A percentile compares a stretch with the other conserved stretches of the same genome.
phyloP scores from a whole-genome alignment of 1,284 basidiomycete species.

The Cronartium quercuum region DNA sequence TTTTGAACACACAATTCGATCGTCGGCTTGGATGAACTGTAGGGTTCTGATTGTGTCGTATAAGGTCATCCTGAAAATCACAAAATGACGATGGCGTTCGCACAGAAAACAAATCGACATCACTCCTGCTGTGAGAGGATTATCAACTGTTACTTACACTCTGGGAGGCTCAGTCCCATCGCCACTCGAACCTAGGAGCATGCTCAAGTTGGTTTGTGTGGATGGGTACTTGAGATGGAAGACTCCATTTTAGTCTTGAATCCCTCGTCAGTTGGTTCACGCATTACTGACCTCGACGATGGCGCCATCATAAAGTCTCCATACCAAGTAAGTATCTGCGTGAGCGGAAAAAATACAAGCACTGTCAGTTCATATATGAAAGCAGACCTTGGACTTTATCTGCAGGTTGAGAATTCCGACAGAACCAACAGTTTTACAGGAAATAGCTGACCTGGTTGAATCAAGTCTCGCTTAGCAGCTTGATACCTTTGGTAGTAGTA shows the following conservation, averaged over 20 bases:
- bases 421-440: not conserved
- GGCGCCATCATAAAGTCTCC: slow-evolving; percentile 48
- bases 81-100: not conserved
- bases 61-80: slow-evolving; percentile 47
- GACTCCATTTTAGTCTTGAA: slow-evolving; percentile 42
- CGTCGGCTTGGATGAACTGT: slow-evolving; percentile 49
- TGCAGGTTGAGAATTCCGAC: not conserved
- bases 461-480: slow-evolving; percentile 22
- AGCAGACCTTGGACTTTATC: not conserved
- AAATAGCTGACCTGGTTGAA: slow-evolving; percentile 19
- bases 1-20: slow-evolving; percentile 45
- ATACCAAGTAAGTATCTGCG: slow-evolving; percentile 46
- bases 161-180: slow-evolving; percentile 35
- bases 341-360: not conserved
- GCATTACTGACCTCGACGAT: slow-evolving; percentile 46
- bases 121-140: not conserved
- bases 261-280: slow-evolving; percentile 41
- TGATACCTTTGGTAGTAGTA: slow-evolving; percentile 36
- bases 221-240: slow-evolving; percentile 39
- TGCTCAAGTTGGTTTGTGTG: slow-evolving; percentile 29
- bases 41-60: slow-evolving; percentile 51
- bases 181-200: slow-evolving; percentile 25
- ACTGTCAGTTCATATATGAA: not conserved
- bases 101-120: not conserved
- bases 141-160: not conserved